Percentiles rank a stretch among this genome's conserved stretches.
phyloP scores from a whole-genome alignment of 805 yeast genomes.

The Schwanniomyces occidentalis region DNA sequence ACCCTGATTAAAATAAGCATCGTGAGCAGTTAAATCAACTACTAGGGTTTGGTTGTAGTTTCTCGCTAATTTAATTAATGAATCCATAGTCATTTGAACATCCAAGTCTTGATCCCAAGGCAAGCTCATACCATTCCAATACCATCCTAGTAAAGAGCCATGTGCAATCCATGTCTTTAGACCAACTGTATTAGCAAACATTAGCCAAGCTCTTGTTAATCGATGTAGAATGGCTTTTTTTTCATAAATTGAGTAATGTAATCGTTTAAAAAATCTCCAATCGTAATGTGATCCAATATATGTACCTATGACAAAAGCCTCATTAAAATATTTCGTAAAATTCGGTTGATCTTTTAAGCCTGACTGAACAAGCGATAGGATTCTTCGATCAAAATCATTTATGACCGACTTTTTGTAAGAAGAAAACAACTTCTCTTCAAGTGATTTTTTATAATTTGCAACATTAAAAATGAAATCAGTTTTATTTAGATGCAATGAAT shows the following conservation, averaged over 20 bases:
- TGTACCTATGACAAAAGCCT: conserved; percentile 30
- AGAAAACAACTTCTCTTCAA: background rate
- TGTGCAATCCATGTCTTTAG: conserved; percentile 62
- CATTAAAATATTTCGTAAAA: conserved; percentile 39
- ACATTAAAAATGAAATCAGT: conserved; percentile 24
- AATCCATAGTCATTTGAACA: conserved; percentile 53
- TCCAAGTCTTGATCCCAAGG: conserved; percentile 70
- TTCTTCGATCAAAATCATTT: conserved; percentile 6
- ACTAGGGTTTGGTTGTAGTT: conserved; percentile 48
- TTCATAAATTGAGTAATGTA: conserved; percentile 28
- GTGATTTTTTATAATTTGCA: conserved; percentile 4
- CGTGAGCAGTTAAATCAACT: conserved; percentile 36
- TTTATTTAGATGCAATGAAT: conserved; percentile 4
- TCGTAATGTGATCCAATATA: conserved; percentile 29
- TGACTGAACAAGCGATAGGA: background rate
- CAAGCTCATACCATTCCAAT: conserved; percentile 58
- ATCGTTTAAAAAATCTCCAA: conserved; percentile 37
- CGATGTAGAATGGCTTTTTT: conserved; percentile 44
- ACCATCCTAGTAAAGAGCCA: conserved; percentile 61
- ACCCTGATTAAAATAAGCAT: conserved; percentile 11
- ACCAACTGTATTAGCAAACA: conserved; percentile 44
- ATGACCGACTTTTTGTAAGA: background rate
- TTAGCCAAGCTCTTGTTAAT: conserved; percentile 51
- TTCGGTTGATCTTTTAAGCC: conserved; percentile 1
- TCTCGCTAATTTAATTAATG: conserved; percentile 45